phyloP scores from a whole-genome alignment of 352 stramenopile genomes.

The Pythium aquatile region DNA sequence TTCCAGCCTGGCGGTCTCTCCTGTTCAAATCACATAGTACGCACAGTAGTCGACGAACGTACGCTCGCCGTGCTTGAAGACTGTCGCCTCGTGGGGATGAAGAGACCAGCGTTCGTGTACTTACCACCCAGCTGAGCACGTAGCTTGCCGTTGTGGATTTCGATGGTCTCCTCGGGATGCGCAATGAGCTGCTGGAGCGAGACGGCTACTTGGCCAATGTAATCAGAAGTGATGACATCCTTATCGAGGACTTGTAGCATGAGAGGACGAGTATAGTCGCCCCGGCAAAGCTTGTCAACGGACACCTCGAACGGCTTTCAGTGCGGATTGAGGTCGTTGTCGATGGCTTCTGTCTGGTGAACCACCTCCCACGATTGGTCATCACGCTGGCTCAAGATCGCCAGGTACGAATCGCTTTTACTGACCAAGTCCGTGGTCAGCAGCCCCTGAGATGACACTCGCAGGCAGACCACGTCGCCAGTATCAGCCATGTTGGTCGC shows the following conservation, averaged over 20 bases:
- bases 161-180: slow-evolving; percentile 45
- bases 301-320: slow-evolving; percentile 58
- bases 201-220: slow-evolving; percentile 67
- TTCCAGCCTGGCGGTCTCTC: too few relatives aligned
- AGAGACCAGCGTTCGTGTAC: slow-evolving; percentile 59
- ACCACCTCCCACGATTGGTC: slow-evolving; percentile 55
- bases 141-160: slow-evolving; percentile 56
- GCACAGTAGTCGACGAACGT: slow-evolving; percentile 63
- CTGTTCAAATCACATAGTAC: slow-evolving; percentile 9
- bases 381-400: slow-evolving; percentile 52
- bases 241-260: slow-evolving; percentile 82
- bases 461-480: slow-evolving; percentile 40
- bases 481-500: slow-evolving; percentile 34
- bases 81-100: slow-evolving; percentile 39
- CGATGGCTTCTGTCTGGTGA: slow-evolving; percentile 63
- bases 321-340: slow-evolving; percentile 72
- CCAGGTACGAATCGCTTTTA: slow-evolving; percentile 62
- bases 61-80: slow-evolving; percentile 35
- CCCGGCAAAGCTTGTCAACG: slow-evolving; percentile 71
- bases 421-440: slow-evolving; percentile 72
- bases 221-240: slow-evolving; percentile 54
- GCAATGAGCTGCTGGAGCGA: slow-evolving; percentile 61
- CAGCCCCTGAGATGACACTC: slow-evolving; percentile 43
- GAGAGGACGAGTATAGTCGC: slow-evolving; percentile 63
- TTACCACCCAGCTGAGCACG: slow-evolving; percentile 66